Conservation (phyloP, 371 early-diverging fungal species). For the Mucor mucedo region DNA sequence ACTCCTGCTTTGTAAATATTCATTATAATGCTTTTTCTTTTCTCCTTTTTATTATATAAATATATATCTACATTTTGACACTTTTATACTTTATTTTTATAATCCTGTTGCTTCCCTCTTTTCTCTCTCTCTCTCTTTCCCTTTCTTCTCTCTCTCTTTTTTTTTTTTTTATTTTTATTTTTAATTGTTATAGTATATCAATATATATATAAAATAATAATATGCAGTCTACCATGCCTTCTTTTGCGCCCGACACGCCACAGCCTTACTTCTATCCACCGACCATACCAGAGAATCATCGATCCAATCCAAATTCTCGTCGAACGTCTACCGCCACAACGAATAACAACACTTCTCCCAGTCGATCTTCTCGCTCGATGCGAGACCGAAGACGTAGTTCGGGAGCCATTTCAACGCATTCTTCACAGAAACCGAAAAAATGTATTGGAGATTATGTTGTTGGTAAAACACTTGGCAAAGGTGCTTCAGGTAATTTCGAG, state of each 20-base stretch:
- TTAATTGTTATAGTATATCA: too few species aligned
- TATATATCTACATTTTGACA: slow-evolving; percentile 1
- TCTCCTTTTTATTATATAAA: slow-evolving; percentile 2
- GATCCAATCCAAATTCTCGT: slow-evolving; percentile 28
- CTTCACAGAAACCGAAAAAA: slow-evolving; percentile 47
- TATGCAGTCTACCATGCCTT: slow-evolving; percentile 16
- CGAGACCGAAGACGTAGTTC: slow-evolving; percentile 50
- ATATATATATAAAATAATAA: slow-evolving; percentile 2
- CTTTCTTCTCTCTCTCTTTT: slow-evolving; percentile 10
- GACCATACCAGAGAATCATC: slow-evolving; percentile 20
- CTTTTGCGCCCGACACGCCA: slow-evolving; percentile 12
- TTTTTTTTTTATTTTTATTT: slow-evolving; percentile 16
- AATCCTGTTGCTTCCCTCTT: neutral
- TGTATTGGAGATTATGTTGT: slow-evolving; percentile 57
- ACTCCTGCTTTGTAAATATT: slow-evolving; percentile 7
- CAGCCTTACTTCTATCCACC: slow-evolving; percentile 29
- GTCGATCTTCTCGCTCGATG: slow-evolving; percentile 35
- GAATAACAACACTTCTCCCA: slow-evolving; percentile 11
- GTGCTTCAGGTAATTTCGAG: slow-evolving; percentile 55
- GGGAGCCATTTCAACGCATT: slow-evolving; percentile 43
- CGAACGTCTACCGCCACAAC: slow-evolving; percentile 35
- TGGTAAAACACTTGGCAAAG: slow-evolving; percentile 57
- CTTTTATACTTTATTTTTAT: slow-evolving; percentile 1
- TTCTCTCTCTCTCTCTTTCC: slow-evolving; percentile 5
- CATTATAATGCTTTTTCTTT: slow-evolving; percentile 7